These are phyloP conservation scores for Castanopsis chinensis DNA, from an alignment of 306 rosid species.

Conservation along the genomic window DNA sequence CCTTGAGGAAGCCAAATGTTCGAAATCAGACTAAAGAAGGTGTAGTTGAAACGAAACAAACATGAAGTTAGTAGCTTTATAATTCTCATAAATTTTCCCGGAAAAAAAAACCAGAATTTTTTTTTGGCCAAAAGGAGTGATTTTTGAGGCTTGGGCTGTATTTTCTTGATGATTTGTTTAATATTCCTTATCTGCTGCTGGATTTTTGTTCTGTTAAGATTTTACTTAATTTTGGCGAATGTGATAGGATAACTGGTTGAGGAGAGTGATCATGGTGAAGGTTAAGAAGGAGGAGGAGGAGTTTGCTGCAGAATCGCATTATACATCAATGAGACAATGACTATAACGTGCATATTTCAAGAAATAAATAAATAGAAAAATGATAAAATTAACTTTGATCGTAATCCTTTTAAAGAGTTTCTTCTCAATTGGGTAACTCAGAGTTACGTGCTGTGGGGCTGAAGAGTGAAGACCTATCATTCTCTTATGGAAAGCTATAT, in stretches of 20 bases:
- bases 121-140: background rate
- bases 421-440: too few relatives aligned
- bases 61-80: background rate
- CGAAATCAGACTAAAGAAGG: background rate
- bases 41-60: background rate
- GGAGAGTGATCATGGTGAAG: constrained; percentile 21
- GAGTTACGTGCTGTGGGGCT: too few relatives aligned
- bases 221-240: background rate
- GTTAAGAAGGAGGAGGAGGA: constrained; percentile 27
- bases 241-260: background rate
- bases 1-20: background rate
- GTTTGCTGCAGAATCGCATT: constrained; percentile 7
- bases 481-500: too few relatives aligned
- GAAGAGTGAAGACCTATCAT: too few relatives aligned
- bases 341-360: too few relatives aligned
- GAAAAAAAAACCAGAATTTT: background rate
- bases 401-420: too few relatives aligned
- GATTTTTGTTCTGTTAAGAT: background rate
- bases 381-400: too few relatives aligned
- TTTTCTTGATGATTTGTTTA: background rate
- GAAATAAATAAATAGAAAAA: too few relatives aligned
- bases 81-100: background rate
- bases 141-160: background rate
- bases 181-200: background rate
- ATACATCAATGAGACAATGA: too few relatives aligned